Conservation (phyloP, 2,329 filamentous ascomycete genomes). For the Talaromyces marneffei region DNA sequence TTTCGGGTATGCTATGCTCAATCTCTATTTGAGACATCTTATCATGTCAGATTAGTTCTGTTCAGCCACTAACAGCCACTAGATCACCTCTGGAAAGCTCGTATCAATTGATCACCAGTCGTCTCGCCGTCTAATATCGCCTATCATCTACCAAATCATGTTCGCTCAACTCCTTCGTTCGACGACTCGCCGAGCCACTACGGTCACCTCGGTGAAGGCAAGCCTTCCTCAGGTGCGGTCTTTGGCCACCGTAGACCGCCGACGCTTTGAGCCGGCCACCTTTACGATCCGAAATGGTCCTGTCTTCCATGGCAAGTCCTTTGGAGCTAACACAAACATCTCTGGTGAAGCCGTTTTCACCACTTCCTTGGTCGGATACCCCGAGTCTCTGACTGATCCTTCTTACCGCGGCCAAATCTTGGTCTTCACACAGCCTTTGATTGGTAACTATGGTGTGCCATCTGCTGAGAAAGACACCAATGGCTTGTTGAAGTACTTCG, state of each 20-base stretch:
- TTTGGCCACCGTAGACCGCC: constrained; percentile 61
- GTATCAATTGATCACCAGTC: constrained; percentile 55
- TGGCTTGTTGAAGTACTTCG: constrained; percentile 94
- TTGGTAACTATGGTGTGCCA: constrained; percentile 97
- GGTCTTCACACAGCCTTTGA: constrained; percentile 95
- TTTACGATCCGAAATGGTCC: constrained; percentile 95
- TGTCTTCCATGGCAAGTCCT: constrained; percentile 92
- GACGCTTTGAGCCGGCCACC: constrained; percentile 72
- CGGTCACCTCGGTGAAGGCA: constrained; percentile 37
- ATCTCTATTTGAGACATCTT: not conserved
- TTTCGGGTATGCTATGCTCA: constrained; percentile 48
- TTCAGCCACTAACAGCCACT: constrained; percentile 18
- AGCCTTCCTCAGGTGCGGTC: constrained; percentile 37
- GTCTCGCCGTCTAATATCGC: constrained; percentile 20
- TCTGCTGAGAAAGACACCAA: constrained; percentile 77
- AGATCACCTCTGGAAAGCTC: constrained; percentile 65
- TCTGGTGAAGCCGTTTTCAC: constrained; percentile 98
- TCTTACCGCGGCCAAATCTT: constrained; percentile 79
- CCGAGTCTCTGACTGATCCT: constrained; percentile 72
- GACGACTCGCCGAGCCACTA: constrained; percentile 43
- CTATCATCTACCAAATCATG: constrained; percentile 40
- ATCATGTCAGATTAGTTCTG: not conserved
- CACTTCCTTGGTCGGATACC: constrained; percentile 94
- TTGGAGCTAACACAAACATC: constrained; percentile 93
- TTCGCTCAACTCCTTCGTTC: constrained; percentile 51